These are phyloP conservation scores for Erysimum pusillum DNA, from an alignment of 441 rosid genomes.

Conservation along the genomic window DNA sequence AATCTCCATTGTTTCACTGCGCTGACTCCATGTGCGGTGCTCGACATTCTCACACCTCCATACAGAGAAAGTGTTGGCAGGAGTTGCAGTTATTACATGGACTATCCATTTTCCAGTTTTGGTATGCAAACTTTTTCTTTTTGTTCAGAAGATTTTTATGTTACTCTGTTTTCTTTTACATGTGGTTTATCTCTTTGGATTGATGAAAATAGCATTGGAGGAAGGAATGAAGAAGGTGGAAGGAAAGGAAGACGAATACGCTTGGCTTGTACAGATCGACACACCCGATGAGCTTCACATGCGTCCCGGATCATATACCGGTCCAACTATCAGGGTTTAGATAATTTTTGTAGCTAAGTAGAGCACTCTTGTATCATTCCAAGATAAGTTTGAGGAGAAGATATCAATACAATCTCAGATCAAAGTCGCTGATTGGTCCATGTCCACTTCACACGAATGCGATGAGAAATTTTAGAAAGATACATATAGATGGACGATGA, in stretches of 20 bases:
- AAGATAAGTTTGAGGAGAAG: slow-evolving; percentile 11
- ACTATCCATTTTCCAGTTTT: slow-evolving; percentile 70
- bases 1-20: slow-evolving; percentile 96
- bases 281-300: slow-evolving; percentile 78
- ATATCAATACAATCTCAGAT: slow-evolving; percentile 22
- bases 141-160: slow-evolving; percentile 1
- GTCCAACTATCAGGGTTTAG: slow-evolving; percentile 65
- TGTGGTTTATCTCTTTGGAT: slow-evolving; percentile 23
- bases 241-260: slow-evolving; percentile 69
- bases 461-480: neutral
- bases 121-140: slow-evolving; percentile 54
- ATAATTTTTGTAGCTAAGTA: slow-evolving; percentile 20
- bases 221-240: slow-evolving; percentile 50
- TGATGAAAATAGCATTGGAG: slow-evolving; percentile 49
- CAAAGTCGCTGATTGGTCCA: slow-evolving; percentile 10
- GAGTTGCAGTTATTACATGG: slow-evolving; percentile 82
- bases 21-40: slow-evolving; percentile 86
- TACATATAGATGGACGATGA: neutral
- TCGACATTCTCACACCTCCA: slow-evolving; percentile 91
- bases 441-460: neutral
- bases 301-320: slow-evolving; percentile 66
- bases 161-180: slow-evolving; percentile 6
- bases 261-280: slow-evolving; percentile 84
- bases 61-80: slow-evolving; percentile 79
- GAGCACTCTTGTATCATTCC: slow-evolving; percentile 35